These are phyloP conservation scores for Yamadazyma trypodendri DNA, from an alignment of 1,139 yeast genomes.

Conservation along the genomic window DNA sequence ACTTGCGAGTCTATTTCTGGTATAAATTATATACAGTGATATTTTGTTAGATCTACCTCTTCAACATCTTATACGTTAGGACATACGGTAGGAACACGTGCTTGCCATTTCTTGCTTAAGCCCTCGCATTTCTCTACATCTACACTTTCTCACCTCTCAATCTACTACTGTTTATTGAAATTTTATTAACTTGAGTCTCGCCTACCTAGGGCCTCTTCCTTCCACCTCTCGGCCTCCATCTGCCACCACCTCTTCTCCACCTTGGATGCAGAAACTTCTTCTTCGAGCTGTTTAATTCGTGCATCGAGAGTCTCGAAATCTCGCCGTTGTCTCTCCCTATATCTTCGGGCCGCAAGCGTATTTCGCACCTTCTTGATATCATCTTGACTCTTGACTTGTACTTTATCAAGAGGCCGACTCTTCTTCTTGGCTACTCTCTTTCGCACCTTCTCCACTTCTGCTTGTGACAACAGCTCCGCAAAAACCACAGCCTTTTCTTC, in stretches of 20 bases:
- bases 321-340: constrained; percentile 18
- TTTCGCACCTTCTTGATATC: constrained; percentile 15
- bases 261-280: constrained; percentile 13
- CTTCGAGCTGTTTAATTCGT: constrained; percentile 17
- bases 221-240: constrained; percentile 16
- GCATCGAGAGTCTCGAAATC: constrained; percentile 21
- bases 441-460: constrained; percentile 8
- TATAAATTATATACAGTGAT: too few species aligned
- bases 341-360: constrained; percentile 22
- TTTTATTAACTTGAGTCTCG: not conserved
- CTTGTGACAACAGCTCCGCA: constrained; percentile 7
- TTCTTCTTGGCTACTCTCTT: constrained; percentile 11
- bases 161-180: not conserved
- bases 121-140: too few species aligned
- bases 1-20: too few species aligned
- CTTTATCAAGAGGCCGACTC: not conserved
- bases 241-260: constrained; percentile 21
- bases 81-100: too few species aligned
- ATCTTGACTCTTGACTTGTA: constrained; percentile 3
- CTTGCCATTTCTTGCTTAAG: too few species aligned
- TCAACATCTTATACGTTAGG: too few species aligned
- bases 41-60: not conserved
- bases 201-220: constrained; percentile 3
- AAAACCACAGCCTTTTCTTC: not conserved
- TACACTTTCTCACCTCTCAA: too few species aligned